These are phyloP conservation scores for Effrenium voratum DNA, from an alignment of 73 alveolate species.

Conservation along the genomic window DNA sequence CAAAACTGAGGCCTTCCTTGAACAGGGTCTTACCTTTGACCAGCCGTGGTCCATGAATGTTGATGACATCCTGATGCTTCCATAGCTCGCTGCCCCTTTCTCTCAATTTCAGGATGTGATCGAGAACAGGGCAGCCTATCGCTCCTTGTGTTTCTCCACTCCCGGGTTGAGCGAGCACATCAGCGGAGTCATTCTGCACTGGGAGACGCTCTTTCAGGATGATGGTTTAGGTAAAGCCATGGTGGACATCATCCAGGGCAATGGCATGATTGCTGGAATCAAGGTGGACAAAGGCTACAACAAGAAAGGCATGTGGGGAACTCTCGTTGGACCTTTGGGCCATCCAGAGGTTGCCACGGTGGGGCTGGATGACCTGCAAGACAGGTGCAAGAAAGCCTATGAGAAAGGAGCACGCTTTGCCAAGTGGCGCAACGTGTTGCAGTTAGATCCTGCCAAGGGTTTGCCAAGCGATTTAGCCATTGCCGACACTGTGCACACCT, in stretches of 20 bases:
- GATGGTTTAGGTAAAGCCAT: constrained; percentile 98
- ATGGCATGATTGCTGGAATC: constrained; percentile 99
- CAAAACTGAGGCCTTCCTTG: no score
- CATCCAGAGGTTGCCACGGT: constrained; percentile 73
- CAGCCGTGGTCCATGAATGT: no score
- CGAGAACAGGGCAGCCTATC: constrained; percentile 98
- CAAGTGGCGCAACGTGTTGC: constrained; percentile 99
- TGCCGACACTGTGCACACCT: constrained; percentile 98
- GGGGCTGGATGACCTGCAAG: constrained; percentile 96
- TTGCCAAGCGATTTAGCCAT: constrained; percentile 98
- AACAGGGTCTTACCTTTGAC: no score
- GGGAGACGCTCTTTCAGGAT: constrained; percentile 98
- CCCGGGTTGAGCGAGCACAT: constrained; percentile 98
- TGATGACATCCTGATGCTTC: no score
- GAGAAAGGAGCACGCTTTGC: constrained; percentile 97
- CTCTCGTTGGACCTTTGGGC: constrained; percentile 51
- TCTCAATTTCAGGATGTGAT: constrained; percentile 96
- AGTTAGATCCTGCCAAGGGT: constrained; percentile 96
- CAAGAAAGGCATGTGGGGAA: constrained; percentile 93
- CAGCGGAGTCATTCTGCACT: constrained; percentile 99
- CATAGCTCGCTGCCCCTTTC: no score
- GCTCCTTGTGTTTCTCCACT: constrained; percentile 98
- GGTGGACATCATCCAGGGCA: constrained; percentile 96
- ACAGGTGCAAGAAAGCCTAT: constrained; percentile 94
- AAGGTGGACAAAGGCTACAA: constrained; percentile 98